Percentiles rank a stretch among this genome's conserved stretches.
Conservation (phyloP, 495 filamentous ascomycete species). For the Penicillium crystallinum region DNA sequence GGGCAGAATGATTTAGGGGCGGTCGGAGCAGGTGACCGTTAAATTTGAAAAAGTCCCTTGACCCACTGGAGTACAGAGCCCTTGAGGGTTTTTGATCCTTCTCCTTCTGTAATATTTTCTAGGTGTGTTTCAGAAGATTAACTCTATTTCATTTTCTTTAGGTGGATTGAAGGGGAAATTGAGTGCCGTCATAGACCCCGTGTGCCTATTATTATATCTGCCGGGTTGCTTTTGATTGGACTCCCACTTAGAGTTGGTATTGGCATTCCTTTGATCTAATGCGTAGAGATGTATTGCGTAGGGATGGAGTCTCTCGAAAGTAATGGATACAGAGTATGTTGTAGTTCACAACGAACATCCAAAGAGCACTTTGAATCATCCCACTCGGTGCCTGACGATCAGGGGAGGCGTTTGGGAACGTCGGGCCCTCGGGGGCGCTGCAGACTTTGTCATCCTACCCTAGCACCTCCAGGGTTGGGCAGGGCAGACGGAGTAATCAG, state of each 20-base stretch:
- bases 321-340: no score
- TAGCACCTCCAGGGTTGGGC: no score
- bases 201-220: background rate
- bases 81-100: background rate
- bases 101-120: background rate
- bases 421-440: no score
- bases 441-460: background rate
- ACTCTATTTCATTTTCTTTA: background rate
- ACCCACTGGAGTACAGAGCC: background rate
- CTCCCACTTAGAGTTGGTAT: background rate
- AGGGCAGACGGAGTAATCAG: background rate
- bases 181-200: background rate
- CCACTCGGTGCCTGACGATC: conserved; percentile 7
- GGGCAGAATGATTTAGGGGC: conserved; percentile 7
- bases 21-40: conserved; percentile 6
- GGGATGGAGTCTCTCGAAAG: no score
- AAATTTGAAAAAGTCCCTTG: background rate
- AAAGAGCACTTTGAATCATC: background rate
- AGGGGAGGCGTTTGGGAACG: background rate
- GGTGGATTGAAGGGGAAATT: background rate
- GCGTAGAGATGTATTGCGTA: no score
- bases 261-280: background rate
- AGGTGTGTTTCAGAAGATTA: background rate
- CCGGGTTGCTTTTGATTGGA: background rate
- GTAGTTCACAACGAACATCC: background rate